These are phyloP conservation scores for Spongospora subterranea DNA, from an alignment of 208 protist species.

Conservation along the genomic window DNA sequence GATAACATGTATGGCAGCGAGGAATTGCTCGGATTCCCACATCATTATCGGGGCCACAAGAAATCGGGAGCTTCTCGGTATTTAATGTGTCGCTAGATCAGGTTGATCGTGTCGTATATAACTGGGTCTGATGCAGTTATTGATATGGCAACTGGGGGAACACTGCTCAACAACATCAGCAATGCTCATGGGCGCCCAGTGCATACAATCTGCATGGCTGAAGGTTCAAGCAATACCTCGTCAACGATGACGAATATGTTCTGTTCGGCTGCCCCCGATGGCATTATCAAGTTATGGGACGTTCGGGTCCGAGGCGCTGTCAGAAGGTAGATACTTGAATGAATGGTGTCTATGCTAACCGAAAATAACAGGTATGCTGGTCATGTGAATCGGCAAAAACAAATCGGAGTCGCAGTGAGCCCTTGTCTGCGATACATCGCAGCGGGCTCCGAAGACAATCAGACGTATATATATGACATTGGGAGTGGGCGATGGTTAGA, in stretches of 20 bases:
- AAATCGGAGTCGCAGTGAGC: slow-evolving; percentile 7
- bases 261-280: slow-evolving; percentile 47
- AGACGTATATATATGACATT: background rate
- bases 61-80: slow-evolving; percentile 19
- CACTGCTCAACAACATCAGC: background rate
- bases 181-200: slow-evolving; percentile 22
- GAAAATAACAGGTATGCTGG: background rate
- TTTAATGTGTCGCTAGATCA: too few relatives aligned
- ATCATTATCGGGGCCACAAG: background rate
- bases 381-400: slow-evolving; percentile 21
- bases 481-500: background rate
- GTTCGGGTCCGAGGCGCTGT: background rate
- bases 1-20: background rate
- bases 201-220: background rate
- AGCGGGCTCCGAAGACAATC: slow-evolving; percentile 19
- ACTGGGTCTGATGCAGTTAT: background rate
- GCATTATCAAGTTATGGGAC: slow-evolving; percentile 41
- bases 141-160: slow-evolving; percentile 7
- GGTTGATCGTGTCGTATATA: background rate
- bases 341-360: too few relatives aligned
- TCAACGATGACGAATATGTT: background rate
- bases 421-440: slow-evolving; percentile 10
- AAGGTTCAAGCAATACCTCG: background rate
- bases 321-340: background rate
- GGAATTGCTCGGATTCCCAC: background rate